Conservation (phyloP, 768 basidiomycete genomes). For the Erythrobasidium yunnanense region DNA sequence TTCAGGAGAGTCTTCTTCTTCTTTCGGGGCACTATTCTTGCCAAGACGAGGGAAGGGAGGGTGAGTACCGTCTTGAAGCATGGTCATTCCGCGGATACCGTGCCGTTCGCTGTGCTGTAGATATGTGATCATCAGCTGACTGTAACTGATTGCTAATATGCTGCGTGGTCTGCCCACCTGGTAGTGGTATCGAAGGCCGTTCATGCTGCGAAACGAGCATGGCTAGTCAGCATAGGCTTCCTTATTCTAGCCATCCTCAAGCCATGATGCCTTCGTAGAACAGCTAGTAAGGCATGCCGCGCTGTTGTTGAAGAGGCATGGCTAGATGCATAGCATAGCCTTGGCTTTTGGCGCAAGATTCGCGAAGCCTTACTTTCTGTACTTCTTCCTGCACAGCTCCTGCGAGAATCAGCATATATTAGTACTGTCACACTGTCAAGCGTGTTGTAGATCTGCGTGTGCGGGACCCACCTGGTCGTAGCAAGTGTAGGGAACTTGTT, state of each 20-base stretch:
- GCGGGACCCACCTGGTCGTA: constrained; percentile 9
- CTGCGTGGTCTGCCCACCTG: not conserved
- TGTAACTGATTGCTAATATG: not conserved
- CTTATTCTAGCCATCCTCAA: not conserved
- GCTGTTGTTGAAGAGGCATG: too few species aligned
- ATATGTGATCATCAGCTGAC: not conserved
- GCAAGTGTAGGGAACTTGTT: constrained; percentile 6
- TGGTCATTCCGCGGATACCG: constrained; percentile 8
- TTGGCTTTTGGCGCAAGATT: too few species aligned
- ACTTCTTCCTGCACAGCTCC: too few species aligned
- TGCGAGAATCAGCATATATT: not conserved
- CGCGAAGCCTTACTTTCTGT: too few species aligned
- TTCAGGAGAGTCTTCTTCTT: too few species aligned
- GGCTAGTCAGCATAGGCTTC: not conserved
- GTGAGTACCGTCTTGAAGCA: constrained; percentile 15
- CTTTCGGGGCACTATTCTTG: too few species aligned
- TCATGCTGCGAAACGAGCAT: not conserved
- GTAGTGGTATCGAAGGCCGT: not conserved
- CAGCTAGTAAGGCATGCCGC: too few species aligned
- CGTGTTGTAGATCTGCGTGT: not conserved
- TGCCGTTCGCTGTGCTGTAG: not conserved
- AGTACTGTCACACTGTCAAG: not conserved
- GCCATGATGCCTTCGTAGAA: too few species aligned
- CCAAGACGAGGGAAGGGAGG: constrained; percentile 2
- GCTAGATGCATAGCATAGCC: too few species aligned